These are phyloP conservation scores for Amoeboaphelidium occidentale DNA, from an alignment of 371 early-diverging fungal species.

Conservation along the genomic window DNA sequence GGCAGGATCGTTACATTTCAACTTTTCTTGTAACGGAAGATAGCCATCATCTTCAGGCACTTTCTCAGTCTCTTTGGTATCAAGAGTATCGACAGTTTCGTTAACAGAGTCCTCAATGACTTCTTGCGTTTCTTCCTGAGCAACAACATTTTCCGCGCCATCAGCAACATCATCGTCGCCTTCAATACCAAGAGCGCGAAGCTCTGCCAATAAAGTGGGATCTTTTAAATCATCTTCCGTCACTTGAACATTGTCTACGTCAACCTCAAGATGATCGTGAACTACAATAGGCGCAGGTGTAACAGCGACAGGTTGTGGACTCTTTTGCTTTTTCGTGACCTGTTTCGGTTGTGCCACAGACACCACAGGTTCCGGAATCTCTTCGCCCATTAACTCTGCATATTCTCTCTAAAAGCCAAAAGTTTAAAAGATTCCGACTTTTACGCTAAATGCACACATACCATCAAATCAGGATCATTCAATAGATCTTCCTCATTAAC, in stretches of 20 bases:
- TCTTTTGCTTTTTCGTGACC: too few relatives aligned
- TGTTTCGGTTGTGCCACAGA: too few relatives aligned
- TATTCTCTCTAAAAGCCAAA: too few relatives aligned
- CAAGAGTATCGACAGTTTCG: background rate
- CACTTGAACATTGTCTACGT: constrained; percentile 16
- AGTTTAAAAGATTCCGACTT: too few relatives aligned
- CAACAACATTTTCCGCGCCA: background rate
- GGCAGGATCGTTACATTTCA: constrained; percentile 5
- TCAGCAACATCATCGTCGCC: background rate
- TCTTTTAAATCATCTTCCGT: constrained; percentile 23
- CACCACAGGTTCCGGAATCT: too few relatives aligned
- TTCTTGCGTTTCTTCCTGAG: background rate
- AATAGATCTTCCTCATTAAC: too few relatives aligned
- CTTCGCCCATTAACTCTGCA: too few relatives aligned
- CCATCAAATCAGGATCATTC: too few relatives aligned
- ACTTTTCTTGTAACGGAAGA: constrained; percentile 5
- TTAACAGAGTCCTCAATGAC: background rate
- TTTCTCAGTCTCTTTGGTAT: background rate
- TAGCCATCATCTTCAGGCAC: background rate
- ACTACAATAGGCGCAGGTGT: too few relatives aligned
- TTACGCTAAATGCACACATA: too few relatives aligned
- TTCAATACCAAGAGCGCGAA: background rate
- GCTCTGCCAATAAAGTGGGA: constrained; percentile 12
- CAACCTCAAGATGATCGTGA: too few relatives aligned
- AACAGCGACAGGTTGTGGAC: too few relatives aligned